Evolutionary conservation across 345 rosid species (phyloP).

Genomic region (Passiflora organensis): DNA sequence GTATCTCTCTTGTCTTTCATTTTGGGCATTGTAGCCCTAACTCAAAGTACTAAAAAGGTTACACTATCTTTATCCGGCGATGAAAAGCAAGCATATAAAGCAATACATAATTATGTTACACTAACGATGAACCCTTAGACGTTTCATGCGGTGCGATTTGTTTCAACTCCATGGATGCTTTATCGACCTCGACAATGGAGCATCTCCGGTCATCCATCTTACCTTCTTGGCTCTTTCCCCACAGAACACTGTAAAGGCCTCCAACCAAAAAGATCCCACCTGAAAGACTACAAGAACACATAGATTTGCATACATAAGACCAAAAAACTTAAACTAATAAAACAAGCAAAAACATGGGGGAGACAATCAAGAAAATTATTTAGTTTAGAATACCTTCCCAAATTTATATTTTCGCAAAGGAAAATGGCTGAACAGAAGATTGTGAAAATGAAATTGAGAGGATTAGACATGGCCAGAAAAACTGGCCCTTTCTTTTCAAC

Average conservation of each 20-base stretch:
- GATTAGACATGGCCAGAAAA: constrained; percentile 83
- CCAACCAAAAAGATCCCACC: constrained; percentile 66
- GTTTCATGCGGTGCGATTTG: constrained; percentile 23
- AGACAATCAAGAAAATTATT: no score
- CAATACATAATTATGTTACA: neutral
- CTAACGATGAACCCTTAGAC: constrained; percentile 11
- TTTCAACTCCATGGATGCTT: constrained; percentile 36
- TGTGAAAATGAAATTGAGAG: constrained; percentile 63
- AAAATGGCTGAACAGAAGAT: constrained; percentile 53
- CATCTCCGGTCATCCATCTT: constrained; percentile 12
- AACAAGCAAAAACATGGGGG: no score
- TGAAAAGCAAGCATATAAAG: neutral
- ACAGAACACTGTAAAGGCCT: constrained; percentile 77
- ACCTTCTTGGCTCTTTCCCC: constrained; percentile 77
- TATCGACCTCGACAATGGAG: constrained; percentile 24
- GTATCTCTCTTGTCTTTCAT: no score
- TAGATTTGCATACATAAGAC: no score
- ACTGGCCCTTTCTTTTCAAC: constrained; percentile 92
- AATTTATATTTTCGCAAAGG: constrained; percentile 50
- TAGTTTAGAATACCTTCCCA: constrained; percentile 94
- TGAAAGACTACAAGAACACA: constrained; percentile 43
- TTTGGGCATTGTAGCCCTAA: no score
- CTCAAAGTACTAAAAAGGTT: no score
- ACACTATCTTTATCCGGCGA: no score
- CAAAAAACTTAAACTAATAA: no score